Conservation (phyloP, 2,329 filamentous ascomycete genomes). For the Periconia macrospinosa region DNA sequence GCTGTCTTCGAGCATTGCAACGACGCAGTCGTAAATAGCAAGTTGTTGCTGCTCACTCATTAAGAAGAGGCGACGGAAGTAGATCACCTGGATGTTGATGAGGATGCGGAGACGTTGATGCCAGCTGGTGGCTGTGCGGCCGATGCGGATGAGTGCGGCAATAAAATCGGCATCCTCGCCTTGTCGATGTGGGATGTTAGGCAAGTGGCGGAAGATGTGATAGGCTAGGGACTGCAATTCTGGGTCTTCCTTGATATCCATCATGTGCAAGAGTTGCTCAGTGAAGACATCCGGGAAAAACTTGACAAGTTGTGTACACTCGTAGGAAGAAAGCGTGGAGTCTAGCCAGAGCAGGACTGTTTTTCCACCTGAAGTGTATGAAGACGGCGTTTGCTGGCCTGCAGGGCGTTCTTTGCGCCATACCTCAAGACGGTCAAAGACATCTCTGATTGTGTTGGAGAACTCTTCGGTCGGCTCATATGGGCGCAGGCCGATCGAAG, state of each 20-base stretch:
- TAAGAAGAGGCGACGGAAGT: constrained; percentile 93
- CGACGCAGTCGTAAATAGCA: constrained; percentile 86
- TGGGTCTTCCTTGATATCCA: constrained; percentile 98
- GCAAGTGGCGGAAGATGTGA: constrained; percentile 93
- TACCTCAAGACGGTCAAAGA: constrained; percentile 78
- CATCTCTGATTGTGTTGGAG: constrained; percentile 66
- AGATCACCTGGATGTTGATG: constrained; percentile 98
- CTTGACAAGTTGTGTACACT: constrained; percentile 85
- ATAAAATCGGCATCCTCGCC: constrained; percentile 87
- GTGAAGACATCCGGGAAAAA: constrained; percentile 93
- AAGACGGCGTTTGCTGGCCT: constrained; percentile 88
- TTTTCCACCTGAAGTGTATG: constrained; percentile 95
- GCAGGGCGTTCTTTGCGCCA: constrained; percentile 85
- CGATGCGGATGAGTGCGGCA: constrained; percentile 82
- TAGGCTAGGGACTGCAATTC: constrained; percentile 94
- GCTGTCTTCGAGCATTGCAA: constrained; percentile 86
- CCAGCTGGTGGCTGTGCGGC: constrained; percentile 82
- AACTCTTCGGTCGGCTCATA: constrained; percentile 81
- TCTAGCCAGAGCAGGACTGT: constrained; percentile 96
- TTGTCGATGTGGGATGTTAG: constrained; percentile 88
- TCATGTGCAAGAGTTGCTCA: constrained; percentile 96
- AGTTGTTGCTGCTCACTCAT: constrained; percentile 74
- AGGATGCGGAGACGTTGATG: constrained; percentile 92
- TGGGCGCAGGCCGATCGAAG: constrained; percentile 80
- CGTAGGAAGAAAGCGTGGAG: constrained; percentile 83